Conservation (phyloP, 495 filamentous ascomycete genomes). For the Tirmania nivea region DNA sequence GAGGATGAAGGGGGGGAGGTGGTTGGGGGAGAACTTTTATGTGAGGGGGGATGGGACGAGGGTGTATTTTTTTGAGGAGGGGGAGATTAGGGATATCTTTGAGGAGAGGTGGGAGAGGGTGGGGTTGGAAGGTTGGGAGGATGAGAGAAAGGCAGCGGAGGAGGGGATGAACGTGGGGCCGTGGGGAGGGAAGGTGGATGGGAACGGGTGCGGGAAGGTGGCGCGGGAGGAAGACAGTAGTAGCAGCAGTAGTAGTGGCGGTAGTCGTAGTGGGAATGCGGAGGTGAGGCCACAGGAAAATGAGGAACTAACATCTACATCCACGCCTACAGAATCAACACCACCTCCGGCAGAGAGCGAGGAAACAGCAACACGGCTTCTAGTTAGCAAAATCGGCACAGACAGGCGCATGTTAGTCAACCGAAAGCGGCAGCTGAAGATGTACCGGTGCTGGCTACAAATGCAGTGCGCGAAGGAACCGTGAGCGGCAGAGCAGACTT, state of each 20-base stretch:
- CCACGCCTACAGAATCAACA: background rate
- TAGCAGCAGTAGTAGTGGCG: constrained; percentile 4
- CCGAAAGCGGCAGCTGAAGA: constrained; percentile 70
- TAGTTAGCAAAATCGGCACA: constrained; percentile 52
- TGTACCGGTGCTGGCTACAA: constrained; percentile 97
- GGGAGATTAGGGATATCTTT: constrained; percentile 47
- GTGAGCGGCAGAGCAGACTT: background rate
- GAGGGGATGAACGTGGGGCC: constrained; percentile 6
- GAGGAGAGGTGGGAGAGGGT: constrained; percentile 16
- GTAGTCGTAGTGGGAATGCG: background rate
- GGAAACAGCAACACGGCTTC: constrained; percentile 26
- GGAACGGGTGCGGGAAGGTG: background rate
- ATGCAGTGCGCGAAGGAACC: constrained; percentile 55
- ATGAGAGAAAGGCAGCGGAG: constrained; percentile 12
- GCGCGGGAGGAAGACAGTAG: background rate
- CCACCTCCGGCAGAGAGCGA: constrained; percentile 10
- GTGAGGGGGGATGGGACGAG: constrained; percentile 85
- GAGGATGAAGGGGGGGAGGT: constrained; percentile 80
- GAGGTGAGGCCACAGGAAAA: background rate
- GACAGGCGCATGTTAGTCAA: constrained; percentile 85
- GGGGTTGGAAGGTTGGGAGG: no score
- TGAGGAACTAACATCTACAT: constrained; percentile 6
- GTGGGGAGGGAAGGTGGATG: constrained; percentile 1
- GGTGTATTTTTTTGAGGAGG: constrained; percentile 54
- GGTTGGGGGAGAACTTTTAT: constrained; percentile 90